Conservation (phyloP, 2,329 filamentous ascomycete genomes). For the Fusarium domesticum region DNA sequence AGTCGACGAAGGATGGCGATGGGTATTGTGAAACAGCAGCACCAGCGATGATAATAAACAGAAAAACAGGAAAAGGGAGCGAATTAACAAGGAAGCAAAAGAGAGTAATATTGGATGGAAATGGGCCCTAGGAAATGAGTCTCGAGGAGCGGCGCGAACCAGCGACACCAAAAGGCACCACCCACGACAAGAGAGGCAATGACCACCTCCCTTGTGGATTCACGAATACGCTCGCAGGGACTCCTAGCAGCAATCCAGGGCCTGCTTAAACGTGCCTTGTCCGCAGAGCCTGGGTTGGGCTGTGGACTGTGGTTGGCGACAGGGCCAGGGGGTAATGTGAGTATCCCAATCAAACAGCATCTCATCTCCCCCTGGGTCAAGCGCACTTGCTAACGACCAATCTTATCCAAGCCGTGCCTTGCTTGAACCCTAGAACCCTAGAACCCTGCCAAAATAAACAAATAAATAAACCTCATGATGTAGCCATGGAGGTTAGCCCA, state of each 20-base stretch:
- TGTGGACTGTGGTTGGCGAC: conserved; percentile 12
- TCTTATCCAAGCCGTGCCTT: conserved; percentile 17
- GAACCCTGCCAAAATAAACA: neutral
- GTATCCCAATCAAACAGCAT: conserved; percentile 27
- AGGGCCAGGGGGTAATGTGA: conserved; percentile 24
- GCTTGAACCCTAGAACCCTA: conserved; percentile 13
- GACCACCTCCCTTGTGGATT: conserved; percentile 17
- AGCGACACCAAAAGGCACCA: conserved; percentile 3
- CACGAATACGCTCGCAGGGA: conserved; percentile 8
- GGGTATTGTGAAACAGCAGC: conserved; percentile 21
- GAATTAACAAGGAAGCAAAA: conserved; percentile 16
- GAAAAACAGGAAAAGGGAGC: conserved; percentile 19
- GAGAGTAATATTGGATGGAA: conserved; percentile 17
- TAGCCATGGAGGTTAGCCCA: conserved; percentile 10
- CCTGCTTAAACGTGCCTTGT: conserved; percentile 15
- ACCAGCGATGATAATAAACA: conserved; percentile 23
- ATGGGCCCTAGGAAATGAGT: conserved; percentile 30
- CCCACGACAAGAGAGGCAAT: conserved; percentile 21
- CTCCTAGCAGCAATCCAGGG: conserved; percentile 10
- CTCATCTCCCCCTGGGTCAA: conserved; percentile 22
- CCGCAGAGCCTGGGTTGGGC: conserved; percentile 11
- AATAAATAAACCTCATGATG: conserved; percentile 20
- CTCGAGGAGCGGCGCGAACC: conserved; percentile 20
- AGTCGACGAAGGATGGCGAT: conserved; percentile 17
- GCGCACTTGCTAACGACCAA: conserved; percentile 15